Evolutionary conservation across 2,329 filamentous ascomycete genomes (phyloP), one percentile per base, ranked within the genome.

Genomic region (Fonsecaea pugnacius): DNA sequence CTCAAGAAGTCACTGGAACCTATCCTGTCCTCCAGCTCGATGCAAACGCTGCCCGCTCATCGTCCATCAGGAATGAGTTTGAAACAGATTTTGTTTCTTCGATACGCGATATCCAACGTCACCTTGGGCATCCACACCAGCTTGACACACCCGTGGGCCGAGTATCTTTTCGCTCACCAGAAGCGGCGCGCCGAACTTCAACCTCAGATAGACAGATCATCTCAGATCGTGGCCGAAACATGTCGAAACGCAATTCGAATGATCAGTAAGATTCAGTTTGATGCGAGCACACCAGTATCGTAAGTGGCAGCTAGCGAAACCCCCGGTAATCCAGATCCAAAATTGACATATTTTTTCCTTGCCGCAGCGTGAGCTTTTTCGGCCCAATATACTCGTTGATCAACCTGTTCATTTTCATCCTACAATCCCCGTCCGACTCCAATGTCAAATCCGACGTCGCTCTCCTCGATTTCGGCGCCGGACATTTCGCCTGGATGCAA

Each of bases 41-140:
- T 54, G 21, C 33, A 38, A 4, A 54, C 58, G 3, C 6, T 27
- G 3, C 38, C 54, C 35, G 24, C 1, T 58, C 27, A 54, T 30
- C 27, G 27, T 30, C 27, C 60, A 40, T 40, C 30, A 16, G 38
- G 40, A 2, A 43, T 63, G 7, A 58, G 16, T 12, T 7, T 52
- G 14, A 40, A 38, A 21, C 53, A 63, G 43, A 46, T 33, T 18
- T 40, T 55, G 46, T 63, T 33, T 3, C 54, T 63, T 18, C 52
- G 51, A 43, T 43, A 51, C 3, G 32, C 53, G 16, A 58, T 58
- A 43, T 52, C 24, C 53, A 55, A 43, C 38, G 18, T 58, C 8
- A 32, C 58, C 40, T n/a, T 63, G 30, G 43, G 58, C 46, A 40
- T 63, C 40, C 48, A 63, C 40, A 63, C 60, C 9, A 33, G 43